A percentile compares a stretch with the other conserved stretches of the same genome.
phyloP scores from a whole-genome alignment of 2,329 filamentous ascomycete genomes.

The Lachnellula subtilissima region DNA sequence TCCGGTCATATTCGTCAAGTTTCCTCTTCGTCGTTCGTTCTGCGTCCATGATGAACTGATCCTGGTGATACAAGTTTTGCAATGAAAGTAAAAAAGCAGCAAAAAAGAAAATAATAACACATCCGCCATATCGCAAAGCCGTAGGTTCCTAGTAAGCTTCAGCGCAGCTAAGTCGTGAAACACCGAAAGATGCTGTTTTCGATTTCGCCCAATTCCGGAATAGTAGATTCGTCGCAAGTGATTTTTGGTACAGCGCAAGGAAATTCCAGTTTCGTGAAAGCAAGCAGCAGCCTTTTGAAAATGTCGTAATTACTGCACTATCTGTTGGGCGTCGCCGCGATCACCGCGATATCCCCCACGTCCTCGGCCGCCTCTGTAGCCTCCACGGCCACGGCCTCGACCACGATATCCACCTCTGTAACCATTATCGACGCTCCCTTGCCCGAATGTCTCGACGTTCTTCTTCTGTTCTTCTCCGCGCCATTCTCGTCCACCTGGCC shows the following conservation, averaged over 20 bases:
- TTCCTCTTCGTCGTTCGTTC: constrained; percentile 13
- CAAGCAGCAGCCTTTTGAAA: constrained; percentile 3
- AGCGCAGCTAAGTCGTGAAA: background rate
- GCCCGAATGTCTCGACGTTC: constrained; percentile 97
- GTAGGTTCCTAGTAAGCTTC: background rate
- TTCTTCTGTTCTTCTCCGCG: constrained; percentile 88
- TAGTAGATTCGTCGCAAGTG: constrained; percentile 19
- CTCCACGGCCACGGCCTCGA: constrained; percentile 56
- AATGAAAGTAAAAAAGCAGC: constrained; percentile 17
- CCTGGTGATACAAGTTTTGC: constrained; percentile 28
- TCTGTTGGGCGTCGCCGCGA: constrained; percentile 23
- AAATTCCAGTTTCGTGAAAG: constrained; percentile 15
- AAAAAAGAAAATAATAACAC: constrained; percentile 13
- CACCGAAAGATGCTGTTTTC: background rate
- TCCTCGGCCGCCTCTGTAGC: constrained; percentile 29
- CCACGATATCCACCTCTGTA: constrained; percentile 74
- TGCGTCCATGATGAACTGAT: constrained; percentile 10
- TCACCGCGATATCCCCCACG: constrained; percentile 28
- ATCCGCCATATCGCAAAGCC: background rate
- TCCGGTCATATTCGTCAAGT: constrained; percentile 18
- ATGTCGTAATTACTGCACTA: constrained; percentile 18
- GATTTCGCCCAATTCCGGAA: constrained; percentile 17
- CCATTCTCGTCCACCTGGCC: constrained; percentile 79
- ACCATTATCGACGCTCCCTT: constrained; percentile 84
- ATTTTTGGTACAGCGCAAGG: constrained; percentile 27